Percentiles rank a stretch among this genome's conserved stretches.
phyloP scores from a whole-genome alignment of 352 stramenopile genomes.

The Pythium coloratum region DNA sequence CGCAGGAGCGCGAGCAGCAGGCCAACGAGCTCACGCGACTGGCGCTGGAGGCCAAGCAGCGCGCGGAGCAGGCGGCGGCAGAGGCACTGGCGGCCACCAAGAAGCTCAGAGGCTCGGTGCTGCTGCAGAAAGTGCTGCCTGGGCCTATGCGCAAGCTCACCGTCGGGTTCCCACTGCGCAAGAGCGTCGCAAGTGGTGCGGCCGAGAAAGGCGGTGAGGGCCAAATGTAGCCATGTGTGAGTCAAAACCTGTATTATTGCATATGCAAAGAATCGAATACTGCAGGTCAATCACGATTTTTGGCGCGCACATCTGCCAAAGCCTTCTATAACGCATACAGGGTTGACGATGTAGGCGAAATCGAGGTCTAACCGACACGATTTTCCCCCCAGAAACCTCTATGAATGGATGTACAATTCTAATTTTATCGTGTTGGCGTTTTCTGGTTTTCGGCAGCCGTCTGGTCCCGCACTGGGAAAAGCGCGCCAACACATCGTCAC shows the following conservation, averaged over 20 bases:
- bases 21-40: constrained; percentile 5
- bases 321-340: constrained; percentile 16
- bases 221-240: constrained; percentile 20
- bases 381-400: neutral
- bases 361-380: neutral
- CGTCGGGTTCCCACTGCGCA: neutral
- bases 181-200: neutral
- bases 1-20: constrained; percentile 33
- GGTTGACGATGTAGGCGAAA: constrained; percentile 3
- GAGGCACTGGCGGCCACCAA: neutral
- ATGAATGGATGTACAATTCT: neutral
- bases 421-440: constrained; percentile 1
- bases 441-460: neutral
- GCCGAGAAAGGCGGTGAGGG: neutral
- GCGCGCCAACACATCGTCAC: constrained; percentile 9
- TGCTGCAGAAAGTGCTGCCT: constrained; percentile 9
- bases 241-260: neutral
- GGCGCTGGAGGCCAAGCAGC: neutral
- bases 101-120: neutral
- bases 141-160: constrained; percentile 17
- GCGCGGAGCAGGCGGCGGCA: constrained; percentile 4
- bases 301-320: constrained; percentile 11
- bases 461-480: constrained; percentile 3
- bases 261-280: constrained; percentile 4
- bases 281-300: neutral